Base-by-base conservation (phyloP, 164 flowering plant genomes). In the Annona squamosa region DNA sequence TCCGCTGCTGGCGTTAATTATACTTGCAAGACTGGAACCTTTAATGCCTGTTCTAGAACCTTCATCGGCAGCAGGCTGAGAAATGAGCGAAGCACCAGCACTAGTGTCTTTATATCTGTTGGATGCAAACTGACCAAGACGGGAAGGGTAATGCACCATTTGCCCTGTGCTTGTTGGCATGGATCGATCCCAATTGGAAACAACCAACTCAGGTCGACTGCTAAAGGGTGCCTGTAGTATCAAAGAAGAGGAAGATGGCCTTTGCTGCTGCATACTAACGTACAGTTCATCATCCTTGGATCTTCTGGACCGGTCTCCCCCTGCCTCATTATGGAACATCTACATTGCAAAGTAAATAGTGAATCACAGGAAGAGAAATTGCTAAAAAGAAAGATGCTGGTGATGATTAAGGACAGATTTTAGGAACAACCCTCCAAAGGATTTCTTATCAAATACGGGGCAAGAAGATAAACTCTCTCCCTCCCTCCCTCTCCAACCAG, bases 41-140 rank as follows among this genome's bases (percentile, higher is more conserved):
- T 90, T 92, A 26, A 88, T 88, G n/a, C 99, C 97, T 46, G 97
- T 92, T 85, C 99, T 85, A 19, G 97, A 94, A 62, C 99, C 97
- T 77, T 94, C 99, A 85, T 94, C 99, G 74, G 97, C 95, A 69
- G 93, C 98, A 41, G 88, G 77, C 46, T 85, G 90, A 72, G 97
- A 83, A 71, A 87, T 81, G 63, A 82, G 48, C 37, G 93, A 84
- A 68, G 92, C 85, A 74, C 86, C 81, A n/a, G 80, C 78, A 81
- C 80, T 82, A 48, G 81, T 72, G 37, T 92, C 97, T 78, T 83
- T 83, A 48, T 81, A 84, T 74, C 79, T 83, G 77, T 79, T 84
- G 48, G 92, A 72, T 9, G 83, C 68, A 72, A 78, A 83, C 68
- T 87, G 94, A 71, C 82, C 75, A 12, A 77, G 78, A 18, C 83